Conservation (phyloP, 768 basidiomycete species). For the Termitomyces sp. region DNA sequence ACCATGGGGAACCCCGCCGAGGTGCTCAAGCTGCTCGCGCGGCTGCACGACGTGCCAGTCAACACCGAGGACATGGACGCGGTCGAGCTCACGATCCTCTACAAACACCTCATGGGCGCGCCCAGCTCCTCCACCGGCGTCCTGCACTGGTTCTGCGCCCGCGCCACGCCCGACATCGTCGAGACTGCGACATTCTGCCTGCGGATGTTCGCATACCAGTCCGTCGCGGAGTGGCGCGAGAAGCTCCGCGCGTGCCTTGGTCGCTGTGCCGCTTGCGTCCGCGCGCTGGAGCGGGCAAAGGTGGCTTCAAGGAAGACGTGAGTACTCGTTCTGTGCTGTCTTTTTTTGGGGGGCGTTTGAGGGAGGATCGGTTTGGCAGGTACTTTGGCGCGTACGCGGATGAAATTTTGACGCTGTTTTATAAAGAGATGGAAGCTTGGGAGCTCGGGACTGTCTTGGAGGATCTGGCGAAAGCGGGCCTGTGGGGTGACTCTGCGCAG, state of each 20-base stretch:
- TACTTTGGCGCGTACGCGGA: slow-evolving; percentile 68
- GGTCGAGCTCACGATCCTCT: slow-evolving; percentile 43
- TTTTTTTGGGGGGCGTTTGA: too few species aligned
- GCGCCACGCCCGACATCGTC: slow-evolving; percentile 47
- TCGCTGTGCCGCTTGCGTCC: slow-evolving; percentile 67
- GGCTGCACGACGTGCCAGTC: slow-evolving; percentile 54
- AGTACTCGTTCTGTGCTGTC: slow-evolving; percentile 24
- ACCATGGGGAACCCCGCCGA: slow-evolving; percentile 19
- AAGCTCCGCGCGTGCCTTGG: slow-evolving; percentile 49
- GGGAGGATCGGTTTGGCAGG: slow-evolving; percentile 37
- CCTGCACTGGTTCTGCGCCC: slow-evolving; percentile 80
- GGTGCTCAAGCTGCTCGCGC: slow-evolving; percentile 44
- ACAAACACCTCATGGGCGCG: slow-evolving; percentile 46
- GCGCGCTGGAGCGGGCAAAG: slow-evolving; percentile 61
- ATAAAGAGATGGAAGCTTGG: slow-evolving; percentile 59
- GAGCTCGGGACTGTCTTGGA: slow-evolving; percentile 49
- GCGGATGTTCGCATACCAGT: slow-evolving; percentile 74
- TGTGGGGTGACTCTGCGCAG: slow-evolving; percentile 13
- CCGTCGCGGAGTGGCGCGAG: slow-evolving; percentile 61
- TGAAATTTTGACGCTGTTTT: slow-evolving; percentile 50
- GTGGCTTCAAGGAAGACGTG: slow-evolving; percentile 63
- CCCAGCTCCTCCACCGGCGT: slow-evolving; percentile 31
- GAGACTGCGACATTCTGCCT: slow-evolving; percentile 79
- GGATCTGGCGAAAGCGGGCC: slow-evolving; percentile 32
- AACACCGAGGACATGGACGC: slow-evolving; percentile 44